These are phyloP conservation scores for Eucalyptus urophylla DNA, from an alignment of 345 rosid species.

Conservation along the genomic window DNA sequence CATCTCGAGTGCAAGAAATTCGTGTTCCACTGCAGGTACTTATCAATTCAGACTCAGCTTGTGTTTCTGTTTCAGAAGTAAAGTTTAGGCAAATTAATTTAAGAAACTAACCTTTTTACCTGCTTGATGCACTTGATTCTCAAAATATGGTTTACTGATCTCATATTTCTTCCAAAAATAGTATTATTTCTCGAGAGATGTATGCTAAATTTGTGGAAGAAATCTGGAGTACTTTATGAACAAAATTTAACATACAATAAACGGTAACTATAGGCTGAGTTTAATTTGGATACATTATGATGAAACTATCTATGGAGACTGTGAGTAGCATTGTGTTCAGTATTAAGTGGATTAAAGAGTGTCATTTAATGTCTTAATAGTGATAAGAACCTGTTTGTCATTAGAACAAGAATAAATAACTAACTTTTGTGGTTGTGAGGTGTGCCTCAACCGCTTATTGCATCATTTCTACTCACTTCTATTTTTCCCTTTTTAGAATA, in stretches of 20 bases:
- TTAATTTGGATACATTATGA: not conserved
- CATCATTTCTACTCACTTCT: not conserved
- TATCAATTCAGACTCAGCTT: not conserved
- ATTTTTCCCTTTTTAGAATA: not conserved
- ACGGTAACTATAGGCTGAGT: not conserved
- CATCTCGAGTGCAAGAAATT: slow-evolving; percentile 92
- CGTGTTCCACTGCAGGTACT: slow-evolving; percentile 90
- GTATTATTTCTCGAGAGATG: not conserved
- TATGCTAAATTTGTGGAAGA: not conserved
- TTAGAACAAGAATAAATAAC: not conserved
- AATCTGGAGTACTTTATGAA: not conserved
- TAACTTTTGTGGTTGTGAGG: not conserved
- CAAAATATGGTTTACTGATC: not conserved
- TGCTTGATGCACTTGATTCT: not conserved
- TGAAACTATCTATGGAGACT: not conserved
- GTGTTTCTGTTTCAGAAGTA: not conserved
- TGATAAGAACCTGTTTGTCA: not conserved
- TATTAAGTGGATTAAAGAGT: not conserved
- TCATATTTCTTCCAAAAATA: not conserved
- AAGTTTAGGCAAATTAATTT: not conserved
- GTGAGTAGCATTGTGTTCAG: not conserved
- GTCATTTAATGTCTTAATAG: not conserved
- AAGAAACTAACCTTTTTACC: not conserved
- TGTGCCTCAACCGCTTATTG: not conserved
- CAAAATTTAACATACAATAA: not conserved